Evolutionary conservation across 176 grass and related monocot species (phyloP).

Genomic region (Carex pumila): DNA sequence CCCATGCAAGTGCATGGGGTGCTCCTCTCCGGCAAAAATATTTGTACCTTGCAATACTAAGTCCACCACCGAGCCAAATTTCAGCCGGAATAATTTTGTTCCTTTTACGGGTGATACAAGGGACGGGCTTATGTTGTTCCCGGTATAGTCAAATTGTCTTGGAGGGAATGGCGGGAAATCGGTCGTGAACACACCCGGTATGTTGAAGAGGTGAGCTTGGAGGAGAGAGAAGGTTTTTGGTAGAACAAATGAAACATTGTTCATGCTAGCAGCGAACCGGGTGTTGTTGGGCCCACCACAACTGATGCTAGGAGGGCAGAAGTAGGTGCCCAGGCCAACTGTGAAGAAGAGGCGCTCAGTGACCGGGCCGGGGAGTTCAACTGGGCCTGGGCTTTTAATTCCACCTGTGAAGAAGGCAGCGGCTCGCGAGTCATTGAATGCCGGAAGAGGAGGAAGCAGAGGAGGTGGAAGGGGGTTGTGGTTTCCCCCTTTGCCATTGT

Average conservation of each 20-base stretch:
- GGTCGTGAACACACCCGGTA: conserved; percentile 50
- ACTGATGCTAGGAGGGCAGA: conserved; percentile 34
- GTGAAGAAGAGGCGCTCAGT: conserved; percentile 71
- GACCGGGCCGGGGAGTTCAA: conserved; percentile 42
- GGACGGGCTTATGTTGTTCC: conserved; percentile 31
- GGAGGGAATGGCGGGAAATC: conserved; percentile 66
- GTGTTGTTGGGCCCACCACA: conserved; percentile 63
- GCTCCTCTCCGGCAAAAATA: conserved; percentile 61
- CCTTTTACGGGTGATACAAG: conserved; percentile 47
- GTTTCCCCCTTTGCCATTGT: background rate
- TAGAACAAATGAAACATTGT: conserved; percentile 80
- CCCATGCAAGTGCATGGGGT: conserved; percentile 77
- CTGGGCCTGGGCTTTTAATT: conserved; percentile 39
- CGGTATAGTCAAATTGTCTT: conserved; percentile 66
- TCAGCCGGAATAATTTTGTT: conserved; percentile 53
- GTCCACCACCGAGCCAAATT: conserved; percentile 64
- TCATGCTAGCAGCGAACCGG: conserved; percentile 64
- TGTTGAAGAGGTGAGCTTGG: conserved; percentile 44
- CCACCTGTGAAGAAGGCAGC: conserved; percentile 45
- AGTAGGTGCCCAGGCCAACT: conserved; percentile 50
- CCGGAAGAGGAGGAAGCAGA: conserved; percentile 45
- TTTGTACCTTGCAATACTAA: conserved; percentile 65
- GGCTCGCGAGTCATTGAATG: conserved; percentile 51
- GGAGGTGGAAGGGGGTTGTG: conserved; percentile 14
- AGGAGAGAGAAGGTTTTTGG: conserved; percentile 46